Evolutionary conservation across 2,329 filamentous ascomycete species (phyloP).

Genomic region (Drechslerella stenobrocha): DNA sequence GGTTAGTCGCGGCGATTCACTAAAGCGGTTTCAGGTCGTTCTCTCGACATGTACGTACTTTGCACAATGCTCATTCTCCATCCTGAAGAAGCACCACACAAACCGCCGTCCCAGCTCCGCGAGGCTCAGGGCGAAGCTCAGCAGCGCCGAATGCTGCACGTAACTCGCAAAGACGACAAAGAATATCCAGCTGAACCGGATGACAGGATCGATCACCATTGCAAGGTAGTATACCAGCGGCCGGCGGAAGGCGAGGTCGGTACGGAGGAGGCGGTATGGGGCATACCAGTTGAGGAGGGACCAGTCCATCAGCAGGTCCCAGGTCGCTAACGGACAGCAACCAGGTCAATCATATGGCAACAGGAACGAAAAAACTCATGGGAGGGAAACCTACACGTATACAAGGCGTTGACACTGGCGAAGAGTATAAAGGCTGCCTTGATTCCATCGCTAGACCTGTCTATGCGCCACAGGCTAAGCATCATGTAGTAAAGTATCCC

Average conservation of each 20-base stretch:
- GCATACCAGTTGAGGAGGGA: constrained; percentile 79
- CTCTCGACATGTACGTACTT: constrained; percentile 63
- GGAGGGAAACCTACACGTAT: constrained; percentile 66
- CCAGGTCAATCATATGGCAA: constrained; percentile 3
- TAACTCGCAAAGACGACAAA: constrained; percentile 82
- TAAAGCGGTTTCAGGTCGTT: not conserved
- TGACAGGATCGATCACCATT: constrained; percentile 78
- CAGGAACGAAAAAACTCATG: not conserved
- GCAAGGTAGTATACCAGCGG: constrained; percentile 83
- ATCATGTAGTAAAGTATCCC: constrained; percentile 78
- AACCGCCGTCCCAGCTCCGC: constrained; percentile 81
- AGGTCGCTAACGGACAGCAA: constrained; percentile 64
- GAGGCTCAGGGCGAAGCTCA: constrained; percentile 77
- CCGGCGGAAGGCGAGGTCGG: constrained; percentile 76
- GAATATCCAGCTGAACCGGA: constrained; percentile 93
- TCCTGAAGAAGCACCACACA: constrained; percentile 88
- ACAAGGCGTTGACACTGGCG: constrained; percentile 78
- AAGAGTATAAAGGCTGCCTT: constrained; percentile 76
- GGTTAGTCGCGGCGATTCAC: constrained; percentile 26
- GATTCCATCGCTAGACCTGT: constrained; percentile 62
- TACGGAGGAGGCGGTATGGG: constrained; percentile 69
- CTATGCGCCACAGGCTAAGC: constrained; percentile 80
- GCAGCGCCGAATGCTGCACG: constrained; percentile 77
- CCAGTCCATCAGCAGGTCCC: constrained; percentile 97
- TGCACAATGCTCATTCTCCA: constrained; percentile 96